These are phyloP conservation scores for Zymoseptoria pseudotritici DNA, from an alignment of 2,329 filamentous ascomycete genomes.

Conservation along the genomic window DNA sequence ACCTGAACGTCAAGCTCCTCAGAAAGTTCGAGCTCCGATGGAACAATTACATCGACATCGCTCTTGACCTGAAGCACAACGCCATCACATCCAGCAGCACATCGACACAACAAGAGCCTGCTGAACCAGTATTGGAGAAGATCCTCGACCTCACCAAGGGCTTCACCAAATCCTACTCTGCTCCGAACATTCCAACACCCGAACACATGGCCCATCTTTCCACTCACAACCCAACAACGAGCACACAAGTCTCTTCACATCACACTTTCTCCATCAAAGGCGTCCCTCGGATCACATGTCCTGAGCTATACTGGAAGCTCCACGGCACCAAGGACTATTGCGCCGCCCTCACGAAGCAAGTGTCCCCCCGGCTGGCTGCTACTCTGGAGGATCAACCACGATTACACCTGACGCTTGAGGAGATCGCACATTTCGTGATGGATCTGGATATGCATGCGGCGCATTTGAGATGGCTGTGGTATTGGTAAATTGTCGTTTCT, in stretches of 20 bases:
- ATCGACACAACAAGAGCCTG: not conserved
- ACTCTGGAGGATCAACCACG: not conserved
- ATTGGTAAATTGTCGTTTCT: conserved; percentile 5
- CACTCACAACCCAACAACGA: not conserved
- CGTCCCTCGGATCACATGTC: not conserved
- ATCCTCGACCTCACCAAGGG: not conserved
- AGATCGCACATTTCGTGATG: conserved; percentile 6
- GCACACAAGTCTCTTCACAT: not conserved
- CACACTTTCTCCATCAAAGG: conserved; percentile 7
- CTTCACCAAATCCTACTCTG: not conserved
- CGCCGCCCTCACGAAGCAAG: conserved; percentile 1
- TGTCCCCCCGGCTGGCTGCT: conserved; percentile 4
- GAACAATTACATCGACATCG: conserved; percentile 14
- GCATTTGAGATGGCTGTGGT: conserved; percentile 13
- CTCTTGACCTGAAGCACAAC: conserved; percentile 6
- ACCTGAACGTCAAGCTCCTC: conserved; percentile 5
- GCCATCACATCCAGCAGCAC: not conserved
- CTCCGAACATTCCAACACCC: not conserved
- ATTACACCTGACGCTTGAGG: not conserved
- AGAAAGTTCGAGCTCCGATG: conserved; percentile 11
- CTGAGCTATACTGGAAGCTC: conserved; percentile 8
- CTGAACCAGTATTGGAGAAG: not conserved
- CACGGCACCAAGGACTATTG: conserved; percentile 13
- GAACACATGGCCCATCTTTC: not conserved
- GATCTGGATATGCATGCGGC: conserved; percentile 11